Conservation (phyloP, 148 eudicot genomes). For the Rhododendron molle region DNA sequence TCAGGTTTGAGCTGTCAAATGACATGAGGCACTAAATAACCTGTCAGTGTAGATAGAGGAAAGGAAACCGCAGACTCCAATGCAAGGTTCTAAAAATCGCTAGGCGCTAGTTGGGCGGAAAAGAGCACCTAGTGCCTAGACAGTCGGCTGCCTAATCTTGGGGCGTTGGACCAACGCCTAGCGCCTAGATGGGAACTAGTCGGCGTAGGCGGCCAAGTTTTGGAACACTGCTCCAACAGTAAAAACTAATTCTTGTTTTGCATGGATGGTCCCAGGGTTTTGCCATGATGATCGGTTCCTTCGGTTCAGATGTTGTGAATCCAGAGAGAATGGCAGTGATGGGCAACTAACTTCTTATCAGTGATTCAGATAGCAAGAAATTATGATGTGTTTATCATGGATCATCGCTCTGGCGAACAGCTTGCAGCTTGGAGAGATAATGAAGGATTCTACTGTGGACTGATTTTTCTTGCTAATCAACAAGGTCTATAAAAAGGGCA, state of each 20-base stretch:
- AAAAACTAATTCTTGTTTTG: neutral
- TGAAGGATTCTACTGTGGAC: neutral
- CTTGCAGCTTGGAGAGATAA: neutral
- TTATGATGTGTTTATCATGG: neutral
- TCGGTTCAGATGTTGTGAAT: neutral
- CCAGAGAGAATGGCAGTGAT: neutral
- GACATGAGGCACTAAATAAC: neutral
- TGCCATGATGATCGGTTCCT: neutral
- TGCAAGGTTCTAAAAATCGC: too few relatives aligned
- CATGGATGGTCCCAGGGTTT: neutral
- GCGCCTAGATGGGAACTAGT: neutral
- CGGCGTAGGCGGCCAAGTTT: neutral
- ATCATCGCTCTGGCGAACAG: neutral
- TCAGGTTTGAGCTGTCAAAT: neutral
- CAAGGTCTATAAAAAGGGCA: neutral
- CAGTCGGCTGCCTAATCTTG: too few relatives aligned
- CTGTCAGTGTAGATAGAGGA: neutral
- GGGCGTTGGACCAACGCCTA: too few relatives aligned
- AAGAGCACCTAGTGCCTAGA: too few relatives aligned
- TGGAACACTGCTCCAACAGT: neutral
- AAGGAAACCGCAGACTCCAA: neutral
- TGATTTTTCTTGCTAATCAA: neutral
- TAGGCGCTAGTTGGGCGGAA: too few relatives aligned
- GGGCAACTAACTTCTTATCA: neutral
- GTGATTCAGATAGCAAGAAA: neutral